Conservation (phyloP, 2,329 filamentous ascomycete species). For the Trichoderma sp. region DNA sequence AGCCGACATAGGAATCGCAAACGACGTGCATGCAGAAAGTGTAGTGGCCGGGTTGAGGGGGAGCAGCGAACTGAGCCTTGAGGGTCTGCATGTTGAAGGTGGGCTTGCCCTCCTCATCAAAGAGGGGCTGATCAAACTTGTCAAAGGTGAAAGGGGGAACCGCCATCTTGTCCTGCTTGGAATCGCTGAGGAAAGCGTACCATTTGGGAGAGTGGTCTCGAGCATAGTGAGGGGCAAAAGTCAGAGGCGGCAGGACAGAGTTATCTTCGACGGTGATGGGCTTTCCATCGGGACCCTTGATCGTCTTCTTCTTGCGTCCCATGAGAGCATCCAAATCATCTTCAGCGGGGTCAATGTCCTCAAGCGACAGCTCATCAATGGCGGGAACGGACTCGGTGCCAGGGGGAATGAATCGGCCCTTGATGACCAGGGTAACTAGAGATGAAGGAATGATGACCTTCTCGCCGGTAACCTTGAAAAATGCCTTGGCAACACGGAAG, state of each 20-base stretch:
- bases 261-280: constrained; percentile 59
- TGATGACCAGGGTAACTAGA: constrained; percentile 91
- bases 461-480: constrained; percentile 98
- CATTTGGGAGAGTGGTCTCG: constrained; percentile 88
- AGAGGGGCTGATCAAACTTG: constrained; percentile 86
- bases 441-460: constrained; percentile 89
- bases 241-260: constrained; percentile 77
- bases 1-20: constrained; percentile 92
- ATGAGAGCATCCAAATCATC: constrained; percentile 85
- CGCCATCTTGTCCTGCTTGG: constrained; percentile 92
- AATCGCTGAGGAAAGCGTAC: constrained; percentile 93
- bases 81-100: constrained; percentile 95
- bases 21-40: constrained; percentile 92
- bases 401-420: constrained; percentile 89
- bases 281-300: constrained; percentile 63
- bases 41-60: constrained; percentile 88
- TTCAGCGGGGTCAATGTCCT: constrained; percentile 90
- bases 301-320: constrained; percentile 70
- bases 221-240: constrained; percentile 85
- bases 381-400: constrained; percentile 74
- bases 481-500: constrained; percentile 84
- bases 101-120: constrained; percentile 76
- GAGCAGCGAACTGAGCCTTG: constrained; percentile 95
- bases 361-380: constrained; percentile 76
- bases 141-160: constrained; percentile 96